These are phyloP conservation scores for Schizosaccharomyces lindneri DNA, from an alignment of 805 yeast genomes.

Conservation along the genomic window DNA sequence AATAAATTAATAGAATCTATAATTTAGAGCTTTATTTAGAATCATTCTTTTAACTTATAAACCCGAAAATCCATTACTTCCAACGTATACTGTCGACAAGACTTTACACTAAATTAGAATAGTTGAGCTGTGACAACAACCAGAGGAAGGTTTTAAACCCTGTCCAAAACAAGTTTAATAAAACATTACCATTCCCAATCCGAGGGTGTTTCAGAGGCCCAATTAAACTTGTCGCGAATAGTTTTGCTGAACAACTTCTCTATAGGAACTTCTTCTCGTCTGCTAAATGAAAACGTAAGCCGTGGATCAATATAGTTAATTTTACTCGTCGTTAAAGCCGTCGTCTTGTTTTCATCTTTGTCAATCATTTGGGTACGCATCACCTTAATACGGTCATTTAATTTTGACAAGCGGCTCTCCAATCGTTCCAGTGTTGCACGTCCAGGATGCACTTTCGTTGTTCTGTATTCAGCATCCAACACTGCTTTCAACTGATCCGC, in stretches of 20 bases:
- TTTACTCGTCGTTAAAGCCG: constrained; percentile 78
- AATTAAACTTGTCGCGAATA: constrained; percentile 68
- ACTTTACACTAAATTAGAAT: too few species aligned
- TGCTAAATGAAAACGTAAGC: constrained; percentile 66
- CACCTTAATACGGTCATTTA: constrained; percentile 45
- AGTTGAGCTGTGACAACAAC: too few species aligned
- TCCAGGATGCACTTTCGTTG: constrained; percentile 24
- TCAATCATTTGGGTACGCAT: constrained; percentile 60
- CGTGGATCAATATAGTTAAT: constrained; percentile 89
- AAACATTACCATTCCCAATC: constrained; percentile 1
- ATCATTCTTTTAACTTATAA: too few species aligned
- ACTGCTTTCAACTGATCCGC: constrained; percentile 27
- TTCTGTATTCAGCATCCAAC: constrained; percentile 21
- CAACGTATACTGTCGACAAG: too few species aligned
- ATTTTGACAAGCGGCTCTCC: constrained; percentile 39
- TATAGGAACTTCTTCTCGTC: constrained; percentile 66
- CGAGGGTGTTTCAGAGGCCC: constrained; percentile 31
- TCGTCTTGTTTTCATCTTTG: constrained; percentile 82
- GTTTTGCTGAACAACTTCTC: constrained; percentile 83
- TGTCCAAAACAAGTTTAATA: too few species aligned
- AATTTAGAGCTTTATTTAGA: too few species aligned
- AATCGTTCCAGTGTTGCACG: constrained; percentile 37
- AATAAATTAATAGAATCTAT: too few species aligned
- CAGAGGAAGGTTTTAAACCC: too few species aligned
- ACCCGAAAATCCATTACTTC: too few species aligned